Evolutionary conservation across 148 eudicot genomes (phyloP).

Genomic region (Vaccinium corymbosum): DNA sequence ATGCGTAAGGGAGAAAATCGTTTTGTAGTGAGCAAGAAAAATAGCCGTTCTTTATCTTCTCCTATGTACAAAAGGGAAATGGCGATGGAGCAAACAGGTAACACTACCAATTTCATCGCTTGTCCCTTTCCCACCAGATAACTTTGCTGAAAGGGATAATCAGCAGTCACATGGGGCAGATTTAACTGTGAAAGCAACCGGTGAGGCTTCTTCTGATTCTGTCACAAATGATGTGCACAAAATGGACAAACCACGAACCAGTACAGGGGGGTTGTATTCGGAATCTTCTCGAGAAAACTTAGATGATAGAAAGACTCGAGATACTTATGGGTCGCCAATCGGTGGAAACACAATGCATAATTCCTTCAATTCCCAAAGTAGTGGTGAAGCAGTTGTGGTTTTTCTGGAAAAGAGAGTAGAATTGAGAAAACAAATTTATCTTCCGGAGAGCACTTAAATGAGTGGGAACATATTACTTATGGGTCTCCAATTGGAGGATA

Average conservation of each 20-base stretch:
- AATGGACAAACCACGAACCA: slow-evolving; percentile 21
- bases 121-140: slow-evolving; percentile 92
- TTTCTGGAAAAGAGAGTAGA: background rate
- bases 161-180: slow-evolving; percentile 22
- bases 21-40: slow-evolving; percentile 70
- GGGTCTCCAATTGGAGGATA: slow-evolving; percentile 15
- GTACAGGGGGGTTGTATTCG: slow-evolving; percentile 8
- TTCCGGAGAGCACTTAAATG: slow-evolving; percentile 14
- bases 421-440: background rate
- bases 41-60: slow-evolving; percentile 75
- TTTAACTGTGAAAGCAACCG: slow-evolving; percentile 14
- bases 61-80: slow-evolving; percentile 59
- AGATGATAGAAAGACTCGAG: slow-evolving; percentile 13
- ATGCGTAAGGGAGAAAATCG: slow-evolving; percentile 73
- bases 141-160: slow-evolving; percentile 54
- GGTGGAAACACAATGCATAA: slow-evolving; percentile 16
- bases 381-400: slow-evolving; percentile 1
- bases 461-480: background rate
- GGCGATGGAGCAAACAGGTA: slow-evolving; percentile 66
- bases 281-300: slow-evolving; percentile 12
- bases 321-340: slow-evolving; percentile 6
- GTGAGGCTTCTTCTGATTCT: slow-evolving; percentile 17
- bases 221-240: background rate
- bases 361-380: slow-evolving; percentile 13
- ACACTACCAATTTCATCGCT: slow-evolving; percentile 59